These are phyloP conservation scores for Rhododendron simsii DNA, from an alignment of 148 eudicot genomes.

Conservation along the genomic window DNA sequence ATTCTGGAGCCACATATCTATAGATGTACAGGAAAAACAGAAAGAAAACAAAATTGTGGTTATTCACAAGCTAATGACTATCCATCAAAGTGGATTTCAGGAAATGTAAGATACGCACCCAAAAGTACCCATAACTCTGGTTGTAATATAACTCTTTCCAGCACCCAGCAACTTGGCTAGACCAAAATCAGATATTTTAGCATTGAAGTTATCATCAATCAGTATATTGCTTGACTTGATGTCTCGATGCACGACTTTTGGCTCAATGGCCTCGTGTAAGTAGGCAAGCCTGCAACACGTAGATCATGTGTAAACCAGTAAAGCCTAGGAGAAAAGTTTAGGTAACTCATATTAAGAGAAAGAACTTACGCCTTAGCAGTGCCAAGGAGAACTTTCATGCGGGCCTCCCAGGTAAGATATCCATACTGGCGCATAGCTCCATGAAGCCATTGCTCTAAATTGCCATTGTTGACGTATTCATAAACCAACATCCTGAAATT, in stretches of 20 bases:
- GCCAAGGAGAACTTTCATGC: constrained; percentile 83
- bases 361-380: constrained; percentile 90
- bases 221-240: constrained; percentile 93
- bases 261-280: constrained; percentile 95
- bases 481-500: constrained; percentile 68
- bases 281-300: constrained; percentile 73
- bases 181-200: constrained; percentile 93
- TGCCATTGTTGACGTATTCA: constrained; percentile 92
- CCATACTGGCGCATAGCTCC: constrained; percentile 84
- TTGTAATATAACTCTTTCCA: constrained; percentile 82
- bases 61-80: background rate
- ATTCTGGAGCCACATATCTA: constrained; percentile 97
- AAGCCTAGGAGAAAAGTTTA: background rate
- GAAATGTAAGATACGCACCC: constrained; percentile 45
- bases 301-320: background rate
- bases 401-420: constrained; percentile 92
- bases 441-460: constrained; percentile 95
- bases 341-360: constrained; percentile 9
- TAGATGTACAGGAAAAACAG: background rate
- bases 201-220: constrained; percentile 74
- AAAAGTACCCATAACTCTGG: constrained; percentile 97
- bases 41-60: background rate
- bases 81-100: background rate
- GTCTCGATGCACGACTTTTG: constrained; percentile 95
- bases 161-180: constrained; percentile 95